Evolutionary conservation across 2,329 filamentous ascomycete species (phyloP).

Genomic region (Ophiostoma tasmaniense): DNA sequence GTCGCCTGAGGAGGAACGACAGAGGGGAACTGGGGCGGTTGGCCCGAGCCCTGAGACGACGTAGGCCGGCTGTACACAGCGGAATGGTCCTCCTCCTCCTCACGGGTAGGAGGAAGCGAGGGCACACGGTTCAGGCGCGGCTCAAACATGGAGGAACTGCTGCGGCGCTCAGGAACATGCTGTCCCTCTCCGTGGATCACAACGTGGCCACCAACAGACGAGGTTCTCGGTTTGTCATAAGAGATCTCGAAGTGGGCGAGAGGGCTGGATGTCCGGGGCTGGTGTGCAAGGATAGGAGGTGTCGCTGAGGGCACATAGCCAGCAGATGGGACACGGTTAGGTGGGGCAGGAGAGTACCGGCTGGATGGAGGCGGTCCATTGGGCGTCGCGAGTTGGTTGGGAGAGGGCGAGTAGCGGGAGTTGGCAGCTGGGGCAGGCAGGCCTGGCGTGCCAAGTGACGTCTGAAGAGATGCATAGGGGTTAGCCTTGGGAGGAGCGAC

Average conservation of each 20-base stretch:
- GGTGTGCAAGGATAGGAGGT: constrained; percentile 45
- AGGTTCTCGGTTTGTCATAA: constrained; percentile 27
- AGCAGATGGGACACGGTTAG: constrained; percentile 32
- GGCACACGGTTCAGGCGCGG: constrained; percentile 45
- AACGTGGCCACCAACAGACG: constrained; percentile 23
- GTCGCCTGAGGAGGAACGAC: constrained; percentile 3
- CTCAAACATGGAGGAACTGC: constrained; percentile 46
- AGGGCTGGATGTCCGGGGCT: constrained; percentile 57
- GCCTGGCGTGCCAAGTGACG: constrained; percentile 21
- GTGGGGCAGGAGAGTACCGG: constrained; percentile 47
- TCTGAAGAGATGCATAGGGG: constrained; percentile 44
- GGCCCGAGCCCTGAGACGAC: constrained; percentile 8
- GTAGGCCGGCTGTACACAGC: constrained; percentile 24
- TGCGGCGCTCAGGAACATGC: constrained; percentile 35
- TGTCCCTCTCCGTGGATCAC: constrained; percentile 31
- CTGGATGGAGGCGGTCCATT: constrained; percentile 35
- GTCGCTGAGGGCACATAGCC: constrained; percentile 30
- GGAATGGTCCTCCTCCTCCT: constrained; percentile 51
- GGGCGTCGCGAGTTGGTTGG: constrained; percentile 29
- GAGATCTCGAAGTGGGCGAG: constrained; percentile 54
- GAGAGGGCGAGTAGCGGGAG: constrained; percentile 55
- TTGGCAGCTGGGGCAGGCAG: constrained; percentile 24
- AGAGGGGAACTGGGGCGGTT: constrained; percentile 14
- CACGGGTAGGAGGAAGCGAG: constrained; percentile 52
- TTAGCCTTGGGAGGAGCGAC: constrained; percentile 45